Conservation (phyloP, 257 asterid genomes). For the Solanum dulcamara region DNA sequence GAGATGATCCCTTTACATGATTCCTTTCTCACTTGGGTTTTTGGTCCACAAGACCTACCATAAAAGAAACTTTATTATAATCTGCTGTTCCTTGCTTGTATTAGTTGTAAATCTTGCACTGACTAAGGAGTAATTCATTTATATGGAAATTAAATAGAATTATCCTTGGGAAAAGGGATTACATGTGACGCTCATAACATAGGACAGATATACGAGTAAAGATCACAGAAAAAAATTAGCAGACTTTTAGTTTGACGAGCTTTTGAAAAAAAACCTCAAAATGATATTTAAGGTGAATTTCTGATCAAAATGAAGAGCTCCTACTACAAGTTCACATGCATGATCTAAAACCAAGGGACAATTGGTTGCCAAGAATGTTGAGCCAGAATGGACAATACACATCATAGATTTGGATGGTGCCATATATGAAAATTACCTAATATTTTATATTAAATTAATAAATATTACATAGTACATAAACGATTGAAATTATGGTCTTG, state of each 20-base stretch:
- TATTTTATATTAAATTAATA: background rate
- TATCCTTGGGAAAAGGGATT: no score
- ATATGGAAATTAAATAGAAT: background rate
- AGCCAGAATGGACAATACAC: no score
- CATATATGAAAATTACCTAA: background rate
- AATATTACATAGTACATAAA: background rate
- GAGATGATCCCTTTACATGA: constrained; percentile 29
- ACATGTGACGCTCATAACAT: no score
- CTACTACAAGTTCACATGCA: background rate
- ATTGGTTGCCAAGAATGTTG: background rate
- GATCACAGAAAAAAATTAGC: no score
- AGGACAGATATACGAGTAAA: no score
- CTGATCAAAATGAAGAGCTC: no score
- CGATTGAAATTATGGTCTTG: background rate
- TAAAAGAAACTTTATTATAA: background rate
- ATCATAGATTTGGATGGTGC: background rate
- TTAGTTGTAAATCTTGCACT: background rate
- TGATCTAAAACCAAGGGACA: background rate
- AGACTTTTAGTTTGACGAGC: no score
- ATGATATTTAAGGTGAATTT: no score
- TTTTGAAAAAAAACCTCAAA: no score
- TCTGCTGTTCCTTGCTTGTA: background rate
- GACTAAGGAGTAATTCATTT: background rate
- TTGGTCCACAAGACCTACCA: constrained; percentile 15
- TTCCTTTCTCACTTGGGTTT: constrained; percentile 36